phyloP scores from a whole-genome alignment of 352 stramenopile species.

The Phytophthora cactorum region DNA sequence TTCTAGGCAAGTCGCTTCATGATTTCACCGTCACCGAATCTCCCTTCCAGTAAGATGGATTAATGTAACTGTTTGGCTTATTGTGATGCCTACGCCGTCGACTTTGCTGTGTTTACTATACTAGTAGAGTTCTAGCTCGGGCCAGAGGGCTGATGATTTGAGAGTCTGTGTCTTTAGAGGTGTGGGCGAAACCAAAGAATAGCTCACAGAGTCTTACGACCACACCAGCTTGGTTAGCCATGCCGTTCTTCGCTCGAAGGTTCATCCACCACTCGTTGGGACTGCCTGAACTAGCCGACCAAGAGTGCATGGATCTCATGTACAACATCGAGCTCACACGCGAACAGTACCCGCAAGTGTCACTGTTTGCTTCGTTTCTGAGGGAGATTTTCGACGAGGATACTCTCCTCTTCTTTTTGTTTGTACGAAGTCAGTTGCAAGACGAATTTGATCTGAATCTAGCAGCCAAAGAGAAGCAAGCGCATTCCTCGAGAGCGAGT shows the following conservation, averaged over 20 bases:
- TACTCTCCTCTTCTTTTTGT: conserved; percentile 66
- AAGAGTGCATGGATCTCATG: conserved; percentile 79
- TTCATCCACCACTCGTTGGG: conserved; percentile 63
- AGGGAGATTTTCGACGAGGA: conserved; percentile 77
- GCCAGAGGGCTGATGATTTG: too few species aligned
- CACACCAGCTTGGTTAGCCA: conserved; percentile 36
- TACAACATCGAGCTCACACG: conserved; percentile 63
- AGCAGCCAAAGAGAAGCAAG: conserved; percentile 63
- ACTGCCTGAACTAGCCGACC: conserved; percentile 58
- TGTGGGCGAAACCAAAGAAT: background rate
- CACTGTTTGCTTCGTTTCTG: conserved; percentile 68
- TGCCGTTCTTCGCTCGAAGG: conserved; percentile 64
- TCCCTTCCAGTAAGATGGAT: too few species aligned
- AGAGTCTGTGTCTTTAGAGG: background rate
- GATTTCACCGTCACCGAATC: too few species aligned
- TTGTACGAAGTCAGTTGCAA: conserved; percentile 54
- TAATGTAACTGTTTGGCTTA: too few species aligned
- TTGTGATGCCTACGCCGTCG: too few species aligned
- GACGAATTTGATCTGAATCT: conserved; percentile 61
- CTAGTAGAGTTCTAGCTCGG: too few species aligned
- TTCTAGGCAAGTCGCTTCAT: too few species aligned
- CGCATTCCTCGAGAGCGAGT: conserved; percentile 46
- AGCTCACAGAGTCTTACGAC: background rate
- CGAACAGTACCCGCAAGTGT: conserved; percentile 53
- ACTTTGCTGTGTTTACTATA: conserved; percentile 6